Conservation (phyloP, 2,329 filamentous ascomycete species). For the Colletotrichum euphorbiae region DNA sequence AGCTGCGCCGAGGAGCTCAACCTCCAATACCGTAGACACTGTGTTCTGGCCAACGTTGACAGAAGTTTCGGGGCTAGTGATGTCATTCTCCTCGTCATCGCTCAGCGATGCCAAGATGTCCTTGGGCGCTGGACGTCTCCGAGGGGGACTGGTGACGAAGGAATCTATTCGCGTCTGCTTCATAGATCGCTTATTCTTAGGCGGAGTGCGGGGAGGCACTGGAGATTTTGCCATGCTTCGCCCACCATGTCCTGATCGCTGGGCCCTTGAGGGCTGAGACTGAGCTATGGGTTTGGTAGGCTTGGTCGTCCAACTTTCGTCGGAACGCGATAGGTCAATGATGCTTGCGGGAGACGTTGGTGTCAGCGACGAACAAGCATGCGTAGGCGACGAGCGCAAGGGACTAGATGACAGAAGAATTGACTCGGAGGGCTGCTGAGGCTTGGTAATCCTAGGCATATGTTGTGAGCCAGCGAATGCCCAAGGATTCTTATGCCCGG, state of each 20-base stretch:
- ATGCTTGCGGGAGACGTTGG: background rate
- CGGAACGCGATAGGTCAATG: slow-evolving; percentile 22
- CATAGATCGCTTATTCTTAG: slow-evolving; percentile 29
- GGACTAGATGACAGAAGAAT: slow-evolving; percentile 61
- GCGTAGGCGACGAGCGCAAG: slow-evolving; percentile 47
- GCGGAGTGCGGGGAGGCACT: background rate
- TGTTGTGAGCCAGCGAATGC: slow-evolving; percentile 57
- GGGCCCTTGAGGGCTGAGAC: background rate
- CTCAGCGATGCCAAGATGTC: slow-evolving; percentile 3
- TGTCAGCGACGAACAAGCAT: slow-evolving; percentile 42
- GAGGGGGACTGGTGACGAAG: slow-evolving; percentile 17
- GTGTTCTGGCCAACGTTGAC: background rate
- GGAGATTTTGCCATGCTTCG: background rate
- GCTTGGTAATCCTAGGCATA: slow-evolving; percentile 51
- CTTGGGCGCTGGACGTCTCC: background rate
- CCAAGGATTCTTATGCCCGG: slow-evolving; percentile 49
- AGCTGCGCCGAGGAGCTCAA: background rate
- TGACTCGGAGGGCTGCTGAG: slow-evolving; percentile 47
- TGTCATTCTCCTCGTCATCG: background rate
- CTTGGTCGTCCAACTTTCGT: background rate
- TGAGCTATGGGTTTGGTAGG: background rate
- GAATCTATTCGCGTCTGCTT: slow-evolving; percentile 47
- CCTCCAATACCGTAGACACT: background rate
- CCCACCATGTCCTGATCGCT: background rate
- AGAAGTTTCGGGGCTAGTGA: background rate